These are phyloP conservation scores for Abelmoschus esculentus DNA, from an alignment of 345 rosid genomes.

Conservation along the genomic window DNA sequence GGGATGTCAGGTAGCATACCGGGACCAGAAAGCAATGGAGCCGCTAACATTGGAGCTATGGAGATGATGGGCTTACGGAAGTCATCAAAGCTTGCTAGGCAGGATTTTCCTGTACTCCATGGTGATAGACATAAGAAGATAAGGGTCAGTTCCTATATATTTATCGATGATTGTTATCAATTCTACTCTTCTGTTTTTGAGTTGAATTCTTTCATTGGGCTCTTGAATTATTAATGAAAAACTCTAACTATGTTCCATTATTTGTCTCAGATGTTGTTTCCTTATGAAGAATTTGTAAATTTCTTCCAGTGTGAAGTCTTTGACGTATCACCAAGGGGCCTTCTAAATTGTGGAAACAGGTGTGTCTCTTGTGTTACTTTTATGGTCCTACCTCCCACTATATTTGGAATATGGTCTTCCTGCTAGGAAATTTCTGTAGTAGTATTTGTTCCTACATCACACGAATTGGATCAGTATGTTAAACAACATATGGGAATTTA, in stretches of 20 bases:
- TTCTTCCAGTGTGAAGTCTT: conserved; percentile 58
- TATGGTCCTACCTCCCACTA: conserved; percentile 5
- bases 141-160: conserved; percentile 34
- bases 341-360: conserved; percentile 85
- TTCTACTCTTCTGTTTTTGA: not conserved
- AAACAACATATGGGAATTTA: not conserved
- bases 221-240: not conserved
- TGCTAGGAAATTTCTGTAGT: not conserved
- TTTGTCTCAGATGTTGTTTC: conserved; percentile 50
- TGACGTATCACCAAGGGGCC: conserved; percentile 71
- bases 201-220: not conserved
- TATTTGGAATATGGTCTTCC: not conserved
- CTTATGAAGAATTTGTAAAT: conserved; percentile 66
- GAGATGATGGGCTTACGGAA: conserved; percentile 53
- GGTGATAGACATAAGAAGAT: conserved; percentile 36
- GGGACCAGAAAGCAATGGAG: conserved; percentile 31
- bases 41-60: conserved; percentile 34
- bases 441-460: not conserved
- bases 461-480: not conserved
- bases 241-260: not conserved
- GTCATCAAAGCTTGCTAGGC: conserved; percentile 38
- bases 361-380: conserved; percentile 16
- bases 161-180: conserved; percentile 3
- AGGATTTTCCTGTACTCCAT: conserved; percentile 19
- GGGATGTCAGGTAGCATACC: conserved; percentile 19